Conservation (phyloP, 2,329 filamentous ascomycete species). For the Fusarium euwallaceae region DNA sequence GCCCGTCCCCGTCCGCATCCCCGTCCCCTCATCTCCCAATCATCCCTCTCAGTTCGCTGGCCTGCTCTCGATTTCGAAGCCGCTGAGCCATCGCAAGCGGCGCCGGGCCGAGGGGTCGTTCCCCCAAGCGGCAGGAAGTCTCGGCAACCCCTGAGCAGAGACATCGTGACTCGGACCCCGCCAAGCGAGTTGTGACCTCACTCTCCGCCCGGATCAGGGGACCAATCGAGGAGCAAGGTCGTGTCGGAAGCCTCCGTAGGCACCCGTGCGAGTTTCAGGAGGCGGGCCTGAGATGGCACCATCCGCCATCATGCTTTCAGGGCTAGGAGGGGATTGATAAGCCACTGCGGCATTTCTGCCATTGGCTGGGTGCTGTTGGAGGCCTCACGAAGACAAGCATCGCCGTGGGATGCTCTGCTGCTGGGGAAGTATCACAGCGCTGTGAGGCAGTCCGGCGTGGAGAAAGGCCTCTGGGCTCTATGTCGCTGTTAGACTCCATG, state of each 20-base stretch:
- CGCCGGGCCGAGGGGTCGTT: background rate
- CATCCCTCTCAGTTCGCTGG: background rate
- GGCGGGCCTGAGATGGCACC: background rate
- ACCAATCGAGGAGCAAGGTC: constrained; percentile 7
- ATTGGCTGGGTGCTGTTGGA: constrained; percentile 2
- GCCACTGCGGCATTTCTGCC: constrained; percentile 17
- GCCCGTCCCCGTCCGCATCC: background rate
- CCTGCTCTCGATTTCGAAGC: background rate
- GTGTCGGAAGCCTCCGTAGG: background rate
- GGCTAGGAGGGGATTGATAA: background rate
- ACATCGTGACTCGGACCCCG: background rate
- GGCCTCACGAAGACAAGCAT: constrained; percentile 1
- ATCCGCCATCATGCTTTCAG: background rate
- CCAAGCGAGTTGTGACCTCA: background rate
- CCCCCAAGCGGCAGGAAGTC: background rate
- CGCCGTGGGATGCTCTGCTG: background rate
- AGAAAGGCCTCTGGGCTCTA: background rate
- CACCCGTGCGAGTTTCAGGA: background rate
- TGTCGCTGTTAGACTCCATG: background rate
- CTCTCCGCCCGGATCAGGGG: background rate
- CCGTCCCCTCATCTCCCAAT: background rate
- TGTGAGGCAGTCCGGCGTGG: background rate
- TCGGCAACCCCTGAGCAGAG: constrained; percentile 15
- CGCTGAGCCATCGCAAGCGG: background rate
- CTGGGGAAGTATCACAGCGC: background rate